Conservation (phyloP, 306 rosid species). For the Castanea crenata region DNA sequence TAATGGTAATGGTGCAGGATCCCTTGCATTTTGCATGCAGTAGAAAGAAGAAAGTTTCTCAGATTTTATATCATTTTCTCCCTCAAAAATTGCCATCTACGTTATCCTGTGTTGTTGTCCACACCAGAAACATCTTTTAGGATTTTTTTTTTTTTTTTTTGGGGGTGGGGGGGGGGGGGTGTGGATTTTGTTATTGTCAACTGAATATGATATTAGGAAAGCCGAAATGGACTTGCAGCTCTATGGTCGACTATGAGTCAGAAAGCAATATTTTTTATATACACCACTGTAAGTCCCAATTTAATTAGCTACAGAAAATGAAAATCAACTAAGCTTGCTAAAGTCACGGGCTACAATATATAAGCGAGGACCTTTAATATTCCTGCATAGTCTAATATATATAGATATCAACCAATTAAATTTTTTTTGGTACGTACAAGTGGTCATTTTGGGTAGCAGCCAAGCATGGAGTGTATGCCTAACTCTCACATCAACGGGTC, state of each 20-base stretch:
- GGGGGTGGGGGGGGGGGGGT: too few relatives aligned
- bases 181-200: not conserved
- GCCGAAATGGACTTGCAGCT: too few relatives aligned
- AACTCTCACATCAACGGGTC: slow-evolving; percentile 32
- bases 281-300: not conserved
- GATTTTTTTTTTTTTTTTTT: too few relatives aligned
- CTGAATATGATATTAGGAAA: not conserved
- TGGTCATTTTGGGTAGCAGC: slow-evolving; percentile 28
- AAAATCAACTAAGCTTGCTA: slow-evolving; percentile 13
- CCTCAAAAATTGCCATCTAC: not conserved
- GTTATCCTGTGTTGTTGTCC: not conserved
- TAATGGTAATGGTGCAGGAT: too few relatives aligned
- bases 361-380: slow-evolving; percentile 25
- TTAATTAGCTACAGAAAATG: not conserved
- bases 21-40: too few relatives aligned
- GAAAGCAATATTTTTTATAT: not conserved
- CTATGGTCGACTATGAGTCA: too few relatives aligned
- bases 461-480: slow-evolving; percentile 33
- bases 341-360: slow-evolving; percentile 15
- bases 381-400: slow-evolving; percentile 9
- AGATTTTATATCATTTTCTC: not conserved
- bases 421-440: slow-evolving; percentile 28
- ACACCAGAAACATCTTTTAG: not conserved
- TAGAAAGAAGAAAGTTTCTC: too few relatives aligned
- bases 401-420: slow-evolving; percentile 22